Base-by-base conservation (phyloP, 768 basidiomycete genomes). In the Lentinula edodes region DNA sequence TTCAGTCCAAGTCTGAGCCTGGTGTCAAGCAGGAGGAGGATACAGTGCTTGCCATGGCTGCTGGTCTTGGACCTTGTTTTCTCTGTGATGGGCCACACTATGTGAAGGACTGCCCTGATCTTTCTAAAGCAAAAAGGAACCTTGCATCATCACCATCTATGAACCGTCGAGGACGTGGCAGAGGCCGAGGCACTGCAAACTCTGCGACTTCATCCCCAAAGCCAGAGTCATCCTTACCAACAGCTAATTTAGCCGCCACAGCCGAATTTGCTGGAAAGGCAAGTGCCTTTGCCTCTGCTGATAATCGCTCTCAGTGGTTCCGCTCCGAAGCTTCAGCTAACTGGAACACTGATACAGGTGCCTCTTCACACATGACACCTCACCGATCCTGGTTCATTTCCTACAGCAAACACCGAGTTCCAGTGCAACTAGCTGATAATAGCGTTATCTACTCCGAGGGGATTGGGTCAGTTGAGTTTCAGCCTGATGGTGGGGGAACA, bases 261-360 rank as follows among this genome's bases (percentile, higher is more conserved):
- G 56, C 45, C 8, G 65, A 65, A 46, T 63, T 53, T 34, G 60
- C 63, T 7, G 61, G 58, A 13, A 62, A 62, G 43, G 65, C 61
- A 50, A 66, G 63, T 64, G 53, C 61, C 52, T 56, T 57, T 50
- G 36, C 28, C 23, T 28, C 62, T 38, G 38, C 55, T 13, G 52
- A 41, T 38, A 60, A 53, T 6, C 41, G 45, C 42, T 8, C 32
- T 28, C 56, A 68, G 52, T 42, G 41, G 41, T 16, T 42, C 16
- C 9, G 4, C 9, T 42, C 41, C 41, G 16, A 42, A 42, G 41
- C 9, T 16, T 10, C 41, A 42, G 16, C 41, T 42, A 16, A 42
- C 16, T 73, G 71, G 70, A 73, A 66, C 54, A 61, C 66, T 45
- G 71, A 74, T 65, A 72, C 69, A 65, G 72, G 70, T 35, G 69